A percentile compares a stretch with the other conserved stretches of the same genome.
Evolutionary conservation across 176 grass and related monocot genomes (phyloP).

Genomic region (Aegilops bicornis): DNA sequence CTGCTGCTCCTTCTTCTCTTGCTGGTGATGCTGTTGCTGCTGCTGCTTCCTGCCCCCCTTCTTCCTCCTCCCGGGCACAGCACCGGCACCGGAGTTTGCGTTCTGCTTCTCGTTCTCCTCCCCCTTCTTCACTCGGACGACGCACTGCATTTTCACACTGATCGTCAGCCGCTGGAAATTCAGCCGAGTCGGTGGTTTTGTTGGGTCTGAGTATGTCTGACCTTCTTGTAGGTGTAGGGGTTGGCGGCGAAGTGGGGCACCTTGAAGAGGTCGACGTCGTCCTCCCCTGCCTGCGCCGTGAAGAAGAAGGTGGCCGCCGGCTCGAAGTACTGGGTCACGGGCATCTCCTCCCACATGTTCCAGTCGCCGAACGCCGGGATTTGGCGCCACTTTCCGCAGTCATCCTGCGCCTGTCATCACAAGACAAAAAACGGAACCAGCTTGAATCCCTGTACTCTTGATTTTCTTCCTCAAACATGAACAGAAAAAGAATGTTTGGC

Average conservation of each 20-base stretch:
- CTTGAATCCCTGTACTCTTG: background rate
- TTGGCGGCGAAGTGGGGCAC: constrained; percentile 59
- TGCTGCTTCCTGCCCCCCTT: constrained; percentile 36
- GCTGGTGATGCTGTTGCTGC: constrained; percentile 30
- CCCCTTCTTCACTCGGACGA: constrained; percentile 49
- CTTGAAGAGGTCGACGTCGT: constrained; percentile 73
- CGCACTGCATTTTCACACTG: constrained; percentile 31
- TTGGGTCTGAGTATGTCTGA: background rate
- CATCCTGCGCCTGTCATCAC: constrained; percentile 32
- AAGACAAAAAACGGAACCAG: background rate
- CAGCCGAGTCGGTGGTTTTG: background rate
- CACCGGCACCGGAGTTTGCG: background rate
- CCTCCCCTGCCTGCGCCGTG: constrained; percentile 48
- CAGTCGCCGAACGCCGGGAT: constrained; percentile 76
- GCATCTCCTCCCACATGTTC: constrained; percentile 75
- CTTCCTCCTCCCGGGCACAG: constrained; percentile 36
- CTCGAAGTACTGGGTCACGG: constrained; percentile 72
- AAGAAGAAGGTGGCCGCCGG: constrained; percentile 60
- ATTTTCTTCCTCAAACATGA: background rate
- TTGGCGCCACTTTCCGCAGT: constrained; percentile 54
- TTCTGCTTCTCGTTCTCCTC: constrained; percentile 33
- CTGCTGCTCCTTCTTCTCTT: constrained; percentile 38
- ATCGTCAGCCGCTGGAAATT: background rate
- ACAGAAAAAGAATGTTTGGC: background rate
- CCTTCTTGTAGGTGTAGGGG: constrained; percentile 65